Conservation (phyloP, 73 alveolate genomes). For the Tetrahymena malaccensis region DNA sequence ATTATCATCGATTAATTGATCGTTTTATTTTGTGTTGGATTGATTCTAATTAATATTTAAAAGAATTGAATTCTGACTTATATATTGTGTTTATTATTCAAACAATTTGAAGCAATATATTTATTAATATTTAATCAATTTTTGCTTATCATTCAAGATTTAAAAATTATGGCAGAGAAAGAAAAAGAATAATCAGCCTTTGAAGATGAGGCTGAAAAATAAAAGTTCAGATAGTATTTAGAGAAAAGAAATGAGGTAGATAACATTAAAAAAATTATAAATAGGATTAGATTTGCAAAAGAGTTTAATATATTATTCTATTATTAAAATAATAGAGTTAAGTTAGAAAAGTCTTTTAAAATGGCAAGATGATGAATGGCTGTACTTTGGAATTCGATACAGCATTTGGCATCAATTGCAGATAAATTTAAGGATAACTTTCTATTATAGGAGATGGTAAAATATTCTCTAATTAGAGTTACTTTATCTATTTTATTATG, state of each 20-base stretch:
- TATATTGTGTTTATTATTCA: too few relatives aligned
- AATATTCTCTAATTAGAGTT: not conserved
- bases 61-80: not conserved
- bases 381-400: conserved; percentile 11
- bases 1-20: too few relatives aligned
- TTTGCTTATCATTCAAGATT: not conserved
- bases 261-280: not conserved
- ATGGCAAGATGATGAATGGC: not conserved
- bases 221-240: not conserved
- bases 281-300: not conserved
- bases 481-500: too few relatives aligned
- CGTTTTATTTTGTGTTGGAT: not conserved
- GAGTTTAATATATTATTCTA: not conserved
- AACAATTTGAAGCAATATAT: not conserved
- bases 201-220: conserved; percentile 33
- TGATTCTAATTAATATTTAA: not conserved
- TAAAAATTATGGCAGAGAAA: not conserved
- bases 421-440: conserved; percentile 12
- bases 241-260: conserved; percentile 30
- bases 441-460: conserved; percentile 18
- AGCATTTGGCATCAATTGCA: conserved; percentile 30
- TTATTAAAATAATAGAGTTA: not conserved
- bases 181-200: not conserved
- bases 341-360: not conserved
- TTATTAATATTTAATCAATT: not conserved